These are phyloP conservation scores for Candida mattraensis DNA, from an alignment of 805 yeast species.

Conservation along the genomic window DNA sequence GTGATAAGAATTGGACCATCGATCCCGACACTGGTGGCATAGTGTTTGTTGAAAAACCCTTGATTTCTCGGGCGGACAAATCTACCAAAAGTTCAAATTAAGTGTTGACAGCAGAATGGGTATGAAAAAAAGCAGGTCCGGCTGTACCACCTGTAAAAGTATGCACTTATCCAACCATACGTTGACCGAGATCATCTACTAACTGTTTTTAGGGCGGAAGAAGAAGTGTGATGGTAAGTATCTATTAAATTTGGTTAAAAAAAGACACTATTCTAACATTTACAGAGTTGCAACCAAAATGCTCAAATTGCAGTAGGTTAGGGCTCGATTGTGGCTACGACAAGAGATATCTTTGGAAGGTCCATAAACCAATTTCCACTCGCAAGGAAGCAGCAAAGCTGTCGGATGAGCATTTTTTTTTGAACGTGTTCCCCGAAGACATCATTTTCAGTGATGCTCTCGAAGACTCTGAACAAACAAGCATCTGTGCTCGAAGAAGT, in stretches of 20 bases:
- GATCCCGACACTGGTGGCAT: no score
- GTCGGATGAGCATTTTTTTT: no score
- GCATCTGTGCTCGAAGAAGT: neutral
- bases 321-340: slow-evolving; percentile 1
- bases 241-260: no score
- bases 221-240: slow-evolving; percentile 5
- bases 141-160: slow-evolving; percentile 7
- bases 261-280: no score
- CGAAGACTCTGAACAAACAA: neutral
- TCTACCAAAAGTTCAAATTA: no score
- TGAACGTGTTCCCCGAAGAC: slow-evolving; percentile 3
- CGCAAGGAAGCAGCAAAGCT: no score
- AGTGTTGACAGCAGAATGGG: no score
- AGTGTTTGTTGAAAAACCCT: no score
- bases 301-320: slow-evolving; percentile 1
- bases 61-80: no score
- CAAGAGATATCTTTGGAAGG: slow-evolving; percentile 2
- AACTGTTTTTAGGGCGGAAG: slow-evolving; percentile 1
- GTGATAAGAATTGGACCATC: no score
- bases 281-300: slow-evolving; percentile 1
- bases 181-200: neutral
- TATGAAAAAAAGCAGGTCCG: slow-evolving; percentile 17
- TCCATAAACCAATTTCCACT: no score
- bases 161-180: neutral
- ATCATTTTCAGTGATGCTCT: slow-evolving; percentile 1